Evolutionary conservation across 2,329 filamentous ascomycete genomes (phyloP).

Genomic region (Colletotrichum higginsianum): DNA sequence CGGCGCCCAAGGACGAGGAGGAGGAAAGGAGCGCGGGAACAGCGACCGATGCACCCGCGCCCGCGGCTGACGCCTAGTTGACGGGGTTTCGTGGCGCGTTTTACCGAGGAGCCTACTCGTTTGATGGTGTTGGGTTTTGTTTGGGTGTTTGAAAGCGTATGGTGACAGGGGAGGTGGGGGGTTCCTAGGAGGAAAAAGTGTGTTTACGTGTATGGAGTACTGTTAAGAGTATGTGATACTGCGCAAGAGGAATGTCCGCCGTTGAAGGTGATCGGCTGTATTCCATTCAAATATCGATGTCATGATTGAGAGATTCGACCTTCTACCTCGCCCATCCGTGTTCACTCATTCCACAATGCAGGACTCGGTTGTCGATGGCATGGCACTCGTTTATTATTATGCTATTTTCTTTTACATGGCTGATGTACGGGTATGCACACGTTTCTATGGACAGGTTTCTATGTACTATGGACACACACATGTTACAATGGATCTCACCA

Average conservation of each 20-base stretch:
- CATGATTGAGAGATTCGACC: not conserved
- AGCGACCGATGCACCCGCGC: slow-evolving; percentile 3
- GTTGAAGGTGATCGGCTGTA: not conserved
- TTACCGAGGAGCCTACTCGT: not conserved
- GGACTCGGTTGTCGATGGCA: no score
- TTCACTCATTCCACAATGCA: no score
- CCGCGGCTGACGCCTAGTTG: slow-evolving; percentile 28
- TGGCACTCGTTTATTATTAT: not conserved
- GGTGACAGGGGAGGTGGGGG: no score
- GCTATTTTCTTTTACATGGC: not conserved
- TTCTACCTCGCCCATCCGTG: not conserved
- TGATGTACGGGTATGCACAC: slow-evolving; percentile 1
- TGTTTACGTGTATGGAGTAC: slow-evolving; percentile 9
- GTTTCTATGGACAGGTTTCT: not conserved
- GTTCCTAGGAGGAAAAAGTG: no score
- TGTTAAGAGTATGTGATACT: slow-evolving; percentile 7
- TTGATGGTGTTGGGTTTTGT: slow-evolving; percentile 10
- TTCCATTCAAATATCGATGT: not conserved
- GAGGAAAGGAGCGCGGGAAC: slow-evolving; percentile 21
- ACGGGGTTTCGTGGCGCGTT: not conserved
- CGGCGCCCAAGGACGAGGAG: not conserved
- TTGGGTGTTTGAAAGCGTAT: slow-evolving; percentile 13
- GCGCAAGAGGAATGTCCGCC: not conserved
- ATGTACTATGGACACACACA: no score
- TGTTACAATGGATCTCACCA: slow-evolving; percentile 42